Evolutionary conservation across 106 monocot genomes (phyloP).

Genomic region (Agapanthus africanus): DNA sequence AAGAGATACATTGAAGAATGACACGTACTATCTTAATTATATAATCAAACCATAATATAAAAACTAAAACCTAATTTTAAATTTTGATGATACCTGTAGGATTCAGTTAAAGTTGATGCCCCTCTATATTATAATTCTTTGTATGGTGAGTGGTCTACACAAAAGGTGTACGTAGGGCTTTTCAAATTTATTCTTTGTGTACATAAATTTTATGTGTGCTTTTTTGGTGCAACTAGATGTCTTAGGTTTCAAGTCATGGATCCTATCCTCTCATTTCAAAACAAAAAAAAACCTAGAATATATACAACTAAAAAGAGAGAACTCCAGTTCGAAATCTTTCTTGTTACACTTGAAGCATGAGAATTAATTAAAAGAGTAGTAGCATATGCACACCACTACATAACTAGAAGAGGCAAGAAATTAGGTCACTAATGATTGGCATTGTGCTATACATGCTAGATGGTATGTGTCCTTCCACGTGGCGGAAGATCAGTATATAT

Average conservation of each 20-base stretch:
- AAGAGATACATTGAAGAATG: neutral
- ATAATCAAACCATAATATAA: neutral
- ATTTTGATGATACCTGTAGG: neutral
- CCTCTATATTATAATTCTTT: neutral
- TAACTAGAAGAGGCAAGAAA: neutral
- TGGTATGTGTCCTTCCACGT: neutral
- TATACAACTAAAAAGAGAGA: no score
- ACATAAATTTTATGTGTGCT: neutral
- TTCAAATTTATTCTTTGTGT: neutral
- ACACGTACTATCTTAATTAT: neutral
- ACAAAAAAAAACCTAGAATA: neutral
- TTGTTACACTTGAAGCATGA: constrained; percentile 5
- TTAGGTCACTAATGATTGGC: neutral
- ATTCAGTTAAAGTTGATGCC: neutral
- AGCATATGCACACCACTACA: neutral
- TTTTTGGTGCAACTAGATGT: constrained; percentile 11
- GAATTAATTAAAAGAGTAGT: neutral
- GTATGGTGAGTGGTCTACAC: constrained; percentile 9
- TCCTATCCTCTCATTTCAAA: constrained; percentile 10
- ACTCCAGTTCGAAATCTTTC: neutral
- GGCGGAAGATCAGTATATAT: no score
- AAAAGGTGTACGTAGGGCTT: neutral
- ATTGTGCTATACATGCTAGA: neutral
- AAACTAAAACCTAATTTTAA: neutral
- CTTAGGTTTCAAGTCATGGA: constrained; percentile 7